These are phyloP conservation scores for Aspergillus cejpii DNA, from an alignment of 2,329 filamentous ascomycete genomes.

Conservation along the genomic window DNA sequence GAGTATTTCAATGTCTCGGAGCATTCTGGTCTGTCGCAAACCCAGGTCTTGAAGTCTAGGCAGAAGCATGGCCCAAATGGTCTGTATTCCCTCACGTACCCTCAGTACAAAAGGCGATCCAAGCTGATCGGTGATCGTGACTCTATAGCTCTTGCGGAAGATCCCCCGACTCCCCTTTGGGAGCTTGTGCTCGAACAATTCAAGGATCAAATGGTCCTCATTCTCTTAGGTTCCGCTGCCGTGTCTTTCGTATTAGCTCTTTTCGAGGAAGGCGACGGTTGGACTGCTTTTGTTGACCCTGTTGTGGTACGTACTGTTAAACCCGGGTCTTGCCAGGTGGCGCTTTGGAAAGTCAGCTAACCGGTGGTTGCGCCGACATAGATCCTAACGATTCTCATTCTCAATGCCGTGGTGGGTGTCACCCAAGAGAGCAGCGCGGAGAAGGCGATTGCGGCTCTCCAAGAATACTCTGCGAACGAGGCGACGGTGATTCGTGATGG, in stretches of 20 bases:
- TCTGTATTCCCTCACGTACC: conserved; percentile 27
- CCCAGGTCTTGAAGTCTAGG: conserved; percentile 43
- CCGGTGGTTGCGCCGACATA: conserved; percentile 31
- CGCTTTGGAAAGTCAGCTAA: conserved; percentile 16
- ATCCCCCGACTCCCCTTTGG: conserved; percentile 93
- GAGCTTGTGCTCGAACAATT: conserved; percentile 96
- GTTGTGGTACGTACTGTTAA: conserved; percentile 63
- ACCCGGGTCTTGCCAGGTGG: neutral
- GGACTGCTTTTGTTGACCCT: conserved; percentile 96
- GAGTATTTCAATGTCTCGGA: conserved; percentile 49
- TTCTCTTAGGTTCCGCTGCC: conserved; percentile 83
- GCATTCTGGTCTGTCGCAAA: conserved; percentile 45
- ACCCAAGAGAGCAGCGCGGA: conserved; percentile 98
- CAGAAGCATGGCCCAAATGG: conserved; percentile 51
- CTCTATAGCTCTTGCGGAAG: conserved; percentile 63
- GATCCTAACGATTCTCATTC: conserved; percentile 93
- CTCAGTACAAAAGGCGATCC: neutral
- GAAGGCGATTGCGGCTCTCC: conserved; percentile 93
- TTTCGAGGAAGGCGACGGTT: conserved; percentile 87
- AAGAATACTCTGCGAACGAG: conserved; percentile 98
- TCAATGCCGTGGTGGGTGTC: conserved; percentile 95
- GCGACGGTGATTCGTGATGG: conserved; percentile 88
- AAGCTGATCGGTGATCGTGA: conserved; percentile 14
- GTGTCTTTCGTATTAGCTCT: conserved; percentile 90
- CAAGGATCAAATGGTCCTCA: conserved; percentile 96